Base-by-base conservation (phyloP, 192 early-diverging fungal species). In the Backusella luteola region DNA sequence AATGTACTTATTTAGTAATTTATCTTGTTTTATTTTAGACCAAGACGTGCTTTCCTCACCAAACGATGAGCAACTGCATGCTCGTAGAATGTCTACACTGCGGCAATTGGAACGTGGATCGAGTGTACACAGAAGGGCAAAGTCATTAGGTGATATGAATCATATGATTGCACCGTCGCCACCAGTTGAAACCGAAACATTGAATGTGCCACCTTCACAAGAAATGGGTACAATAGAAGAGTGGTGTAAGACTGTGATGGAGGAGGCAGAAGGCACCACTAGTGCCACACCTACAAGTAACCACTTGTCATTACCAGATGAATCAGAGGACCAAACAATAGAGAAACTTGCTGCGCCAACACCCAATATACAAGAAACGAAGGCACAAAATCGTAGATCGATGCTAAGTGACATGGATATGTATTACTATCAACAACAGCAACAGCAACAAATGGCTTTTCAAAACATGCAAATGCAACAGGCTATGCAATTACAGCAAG, bases 21-120 rank as follows among this genome's bases (percentile, higher is more conserved):
- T 34, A 36, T 34, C 67, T 36, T 68, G 35, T 36, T 68, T 68
- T 35, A 35, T 68, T 35, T 68, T 68, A 68, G 35, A 26, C 39
- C 26, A 73, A 52, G 71, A 73, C 2, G 34, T 19, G 26, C 39
- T 36, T 46, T 26, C 23, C 66, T 23, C 49, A 26, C 14, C 49
- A 69, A 23, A 66, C 15, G 72, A 53, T 36, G 66, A 52, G 41
- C 71, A 72, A 44, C 26, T 74, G 26, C 29, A 74, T 46, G 77
- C 73, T n/a, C 66, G 67, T 23, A 73, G 73, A 19, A 74, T 74
- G 67, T 74, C 77, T 1, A 79, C 77, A 49, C 23, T 79, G 53
- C 63, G 77, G 52, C 77, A 69, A 59, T 32, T 79, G 44, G 73
- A 74, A 63, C 72, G 68, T 42, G 73, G 77, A 4, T 35, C 77